phyloP scores from a whole-genome alignment of 768 basidiomycete species.

The Trametes cinnabarina region DNA sequence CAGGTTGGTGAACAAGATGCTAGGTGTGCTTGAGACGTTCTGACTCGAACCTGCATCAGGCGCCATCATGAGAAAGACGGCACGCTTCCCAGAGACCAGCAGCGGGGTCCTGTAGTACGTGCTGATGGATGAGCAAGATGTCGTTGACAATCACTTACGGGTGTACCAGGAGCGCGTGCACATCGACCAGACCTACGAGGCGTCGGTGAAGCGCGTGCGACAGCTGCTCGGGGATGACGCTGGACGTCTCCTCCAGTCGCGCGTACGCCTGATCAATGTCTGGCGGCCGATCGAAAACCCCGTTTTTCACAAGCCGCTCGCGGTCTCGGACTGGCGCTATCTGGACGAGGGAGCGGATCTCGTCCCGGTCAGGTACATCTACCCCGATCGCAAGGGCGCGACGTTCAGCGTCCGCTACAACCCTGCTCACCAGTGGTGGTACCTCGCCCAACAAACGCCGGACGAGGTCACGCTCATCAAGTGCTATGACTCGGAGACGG shows the following conservation, averaged over 20 bases:
- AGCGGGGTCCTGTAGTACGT: constrained; percentile 36
- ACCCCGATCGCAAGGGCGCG: constrained; percentile 35
- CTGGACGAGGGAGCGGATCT: constrained; percentile 38
- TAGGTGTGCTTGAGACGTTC: background rate
- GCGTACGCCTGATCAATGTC: constrained; percentile 46
- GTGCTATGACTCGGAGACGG: constrained; percentile 43
- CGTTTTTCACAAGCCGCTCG: constrained; percentile 41
- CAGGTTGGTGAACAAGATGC: constrained; percentile 26
- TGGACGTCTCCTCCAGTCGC: constrained; percentile 39
- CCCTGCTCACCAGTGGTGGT: constrained; percentile 39
- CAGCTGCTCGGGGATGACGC: constrained; percentile 41
- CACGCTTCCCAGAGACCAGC: constrained; percentile 8
- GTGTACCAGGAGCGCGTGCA: constrained; percentile 37
- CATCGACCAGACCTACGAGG: constrained; percentile 43
- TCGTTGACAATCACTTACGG: constrained; percentile 1
- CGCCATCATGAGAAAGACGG: constrained; percentile 18
- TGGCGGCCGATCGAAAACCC: constrained; percentile 45
- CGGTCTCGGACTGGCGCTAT: constrained; percentile 40
- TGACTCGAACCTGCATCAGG: background rate
- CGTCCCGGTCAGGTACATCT: constrained; percentile 36
- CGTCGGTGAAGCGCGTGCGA: constrained; percentile 38
- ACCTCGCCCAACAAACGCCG: constrained; percentile 38
- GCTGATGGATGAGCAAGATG: too few relatives aligned
- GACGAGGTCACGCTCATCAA: constrained; percentile 45
- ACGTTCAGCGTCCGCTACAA: constrained; percentile 38